Conservation (phyloP, 768 basidiomycete genomes). For the Gloeophyllum trabeum region DNA sequence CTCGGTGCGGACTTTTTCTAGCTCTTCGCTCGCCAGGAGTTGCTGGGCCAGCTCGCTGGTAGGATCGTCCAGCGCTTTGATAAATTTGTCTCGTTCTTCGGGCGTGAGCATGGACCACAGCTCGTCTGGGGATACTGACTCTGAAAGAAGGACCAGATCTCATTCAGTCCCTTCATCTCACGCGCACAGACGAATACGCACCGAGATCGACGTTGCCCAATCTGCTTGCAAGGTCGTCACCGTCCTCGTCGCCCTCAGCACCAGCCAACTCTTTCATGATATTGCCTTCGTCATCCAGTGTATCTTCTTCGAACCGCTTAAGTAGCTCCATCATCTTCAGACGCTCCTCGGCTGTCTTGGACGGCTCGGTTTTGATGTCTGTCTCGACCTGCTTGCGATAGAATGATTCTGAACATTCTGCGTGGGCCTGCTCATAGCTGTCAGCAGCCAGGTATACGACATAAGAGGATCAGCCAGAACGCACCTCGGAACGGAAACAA, state of each 20-base stretch:
- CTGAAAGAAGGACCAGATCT: too few species aligned
- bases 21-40: conserved; percentile 45
- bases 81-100: conserved; percentile 51
- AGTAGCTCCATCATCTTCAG: conserved; percentile 59
- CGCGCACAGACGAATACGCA: too few species aligned
- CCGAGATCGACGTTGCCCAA: conserved; percentile 54
- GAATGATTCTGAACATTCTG: conserved; percentile 72
- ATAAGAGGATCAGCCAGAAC: conserved; percentile 10
- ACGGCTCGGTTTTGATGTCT: conserved; percentile 45
- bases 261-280: conserved; percentile 22
- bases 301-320: conserved; percentile 61
- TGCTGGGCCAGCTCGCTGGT: conserved; percentile 46
- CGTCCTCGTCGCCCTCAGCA: conserved; percentile 20
- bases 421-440: conserved; percentile 36
- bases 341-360: conserved; percentile 46
- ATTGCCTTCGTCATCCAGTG: conserved; percentile 23
- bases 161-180: too few species aligned
- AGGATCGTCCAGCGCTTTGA: conserved; percentile 47
- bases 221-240: conserved; percentile 33
- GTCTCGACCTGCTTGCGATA: conserved; percentile 65
- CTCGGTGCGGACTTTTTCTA: conserved; percentile 32
- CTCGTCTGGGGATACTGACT: conserved; percentile 39
- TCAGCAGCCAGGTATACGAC: neutral
- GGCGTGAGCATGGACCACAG: conserved; percentile 52
- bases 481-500: conserved; percentile 69